Evolutionary conservation across 2,329 filamentous ascomycete genomes (phyloP).

Genomic region (Allantophomopsis lycopodina): DNA sequence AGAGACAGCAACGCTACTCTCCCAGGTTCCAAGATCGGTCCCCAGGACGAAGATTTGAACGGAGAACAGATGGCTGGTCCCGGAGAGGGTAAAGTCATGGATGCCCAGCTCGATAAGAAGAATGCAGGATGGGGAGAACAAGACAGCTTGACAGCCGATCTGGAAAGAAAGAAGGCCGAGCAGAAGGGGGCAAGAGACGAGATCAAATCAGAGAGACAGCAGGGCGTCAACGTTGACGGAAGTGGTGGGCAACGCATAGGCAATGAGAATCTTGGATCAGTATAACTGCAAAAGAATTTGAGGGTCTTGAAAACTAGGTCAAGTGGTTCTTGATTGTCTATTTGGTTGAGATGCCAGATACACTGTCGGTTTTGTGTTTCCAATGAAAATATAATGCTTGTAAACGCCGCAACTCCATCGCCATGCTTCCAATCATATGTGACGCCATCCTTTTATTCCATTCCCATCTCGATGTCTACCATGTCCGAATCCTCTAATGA

Average conservation of each 20-base stretch:
- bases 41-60: conserved; percentile 16
- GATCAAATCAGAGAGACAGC: conserved; percentile 11
- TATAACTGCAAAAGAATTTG: conserved; percentile 5
- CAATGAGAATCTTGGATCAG: conserved; percentile 14
- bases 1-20: conserved; percentile 11
- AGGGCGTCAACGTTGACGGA: conserved; percentile 15
- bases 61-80: conserved; percentile 17
- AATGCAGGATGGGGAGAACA: conserved; percentile 18
- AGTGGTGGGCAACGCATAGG: conserved; percentile 12
- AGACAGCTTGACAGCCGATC: conserved; percentile 13
- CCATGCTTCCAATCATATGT: conserved; percentile 11
- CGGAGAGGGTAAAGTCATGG: conserved; percentile 17
- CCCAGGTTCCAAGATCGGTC: conserved; percentile 11
- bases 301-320: neutral
- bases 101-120: conserved; percentile 17
- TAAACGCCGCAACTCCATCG: conserved; percentile 13
- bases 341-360: too few relatives aligned
- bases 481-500: conserved; percentile 17
- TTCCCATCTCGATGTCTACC: conserved; percentile 16
- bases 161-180: conserved; percentile 18
- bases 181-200: conserved; percentile 15
- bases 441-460: neutral
- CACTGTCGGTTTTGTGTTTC: too few relatives aligned
- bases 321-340: too few relatives aligned
- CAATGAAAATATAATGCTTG: too few relatives aligned